A percentile compares a stretch with the other conserved stretches of the same genome.
Conservation (phyloP, 345 rosid species). For the Eutrema heterophyllum region DNA sequence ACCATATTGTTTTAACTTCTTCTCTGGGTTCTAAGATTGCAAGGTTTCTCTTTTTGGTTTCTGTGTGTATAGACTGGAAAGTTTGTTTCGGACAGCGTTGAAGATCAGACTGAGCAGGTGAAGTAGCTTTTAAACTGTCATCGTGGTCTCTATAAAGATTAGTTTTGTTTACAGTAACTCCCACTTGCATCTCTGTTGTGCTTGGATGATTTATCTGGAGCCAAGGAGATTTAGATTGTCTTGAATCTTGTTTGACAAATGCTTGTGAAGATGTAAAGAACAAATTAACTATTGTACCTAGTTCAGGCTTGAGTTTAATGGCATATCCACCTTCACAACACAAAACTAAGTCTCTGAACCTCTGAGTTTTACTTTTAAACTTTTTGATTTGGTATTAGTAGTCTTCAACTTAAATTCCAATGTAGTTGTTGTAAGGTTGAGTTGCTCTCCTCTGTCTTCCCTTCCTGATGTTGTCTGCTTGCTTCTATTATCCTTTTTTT, state of each 20-base stretch:
- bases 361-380: not conserved
- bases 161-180: not conserved
- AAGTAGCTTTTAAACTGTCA: constrained; percentile 10
- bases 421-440: not conserved
- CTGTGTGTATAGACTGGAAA: constrained; percentile 57
- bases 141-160: not conserved
- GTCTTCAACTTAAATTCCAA: not conserved
- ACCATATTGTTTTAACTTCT: not conserved
- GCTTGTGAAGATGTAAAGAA: not conserved
- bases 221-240: not conserved
- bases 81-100: constrained; percentile 59
- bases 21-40: not conserved
- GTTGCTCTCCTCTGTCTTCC: not conserved
- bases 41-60: constrained; percentile 6
- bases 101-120: constrained; percentile 91
- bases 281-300: not conserved
- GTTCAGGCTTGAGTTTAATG: not conserved
- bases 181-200: constrained; percentile 1
- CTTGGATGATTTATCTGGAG: not conserved
- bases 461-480: constrained; percentile 5
- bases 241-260: not conserved
- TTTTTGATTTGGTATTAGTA: not conserved
- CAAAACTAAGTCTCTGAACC: not conserved
- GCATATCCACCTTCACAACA: not conserved
- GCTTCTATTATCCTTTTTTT: not conserved